Base-by-base conservation (phyloP, 2,329 filamentous ascomycete species). In the Corniculantispora saksenae region DNA sequence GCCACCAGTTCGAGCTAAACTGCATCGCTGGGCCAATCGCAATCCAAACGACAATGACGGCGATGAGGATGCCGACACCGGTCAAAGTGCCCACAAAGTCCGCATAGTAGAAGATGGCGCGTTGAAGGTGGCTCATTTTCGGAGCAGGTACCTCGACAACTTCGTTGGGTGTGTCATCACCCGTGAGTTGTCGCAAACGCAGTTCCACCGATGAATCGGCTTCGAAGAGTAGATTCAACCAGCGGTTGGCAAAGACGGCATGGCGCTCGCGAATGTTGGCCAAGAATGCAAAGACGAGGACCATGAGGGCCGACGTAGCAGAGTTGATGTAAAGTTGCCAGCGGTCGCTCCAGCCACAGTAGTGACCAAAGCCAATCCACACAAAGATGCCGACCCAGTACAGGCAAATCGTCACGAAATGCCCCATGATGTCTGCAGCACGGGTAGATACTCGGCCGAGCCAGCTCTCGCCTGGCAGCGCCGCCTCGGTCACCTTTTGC, bases 301-400 rank as follows among this genome's bases (percentile, higher is more conserved):
- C 70, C 25, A 80, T 74, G 0, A 70, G 59, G 2, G 68, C 70
- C 6, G 81, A 79, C 0, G 79, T 80, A 10, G 79, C 78, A 3
- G 80, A 79, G 72, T 82, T 80, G 70, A 80, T 76, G 67, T 79
- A 76, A 15, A 79, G 71, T 70, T 79, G 78, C 78, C 78, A 79
- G 8, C 70, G 71, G 67, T 78, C 70, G 50, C 70, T 73, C 65
- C 71, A 79, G 35, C 69, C 32, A 38, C 70, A 68, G 13, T 67
- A 68, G 3, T 70, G 66, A 1, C 77, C 77, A 19, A 74, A 72
- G 38, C 69, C 72, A 12, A 76, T 65, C 77, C 77, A 79, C 38
- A 74, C 68, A 55, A 73, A 53, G 61, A 79, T 77, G 51, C 76
- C 73, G 10, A 70, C 67, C 75, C 75, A 77, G 72, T 76, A 78